Evolutionary conservation across 257 asterid species (phyloP).

Genomic region (Eustoma russellianum): DNA sequence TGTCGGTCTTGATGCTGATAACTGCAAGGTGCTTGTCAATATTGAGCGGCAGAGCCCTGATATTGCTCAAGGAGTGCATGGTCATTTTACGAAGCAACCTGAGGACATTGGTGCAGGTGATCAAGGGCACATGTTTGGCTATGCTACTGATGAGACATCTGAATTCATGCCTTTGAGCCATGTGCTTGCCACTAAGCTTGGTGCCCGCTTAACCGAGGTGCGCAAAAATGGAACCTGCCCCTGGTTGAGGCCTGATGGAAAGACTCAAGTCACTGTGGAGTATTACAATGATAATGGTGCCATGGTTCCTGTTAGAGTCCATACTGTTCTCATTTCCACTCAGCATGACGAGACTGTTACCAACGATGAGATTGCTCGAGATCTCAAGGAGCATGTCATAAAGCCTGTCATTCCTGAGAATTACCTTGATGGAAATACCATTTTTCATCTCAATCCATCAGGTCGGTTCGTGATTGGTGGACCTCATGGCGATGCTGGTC

Average conservation of each 20-base stretch:
- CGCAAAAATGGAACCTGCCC: constrained; percentile 42
- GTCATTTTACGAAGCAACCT: constrained; percentile 38
- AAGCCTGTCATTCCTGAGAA: constrained; percentile 49
- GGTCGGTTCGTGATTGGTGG: constrained; percentile 46
- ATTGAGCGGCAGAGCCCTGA: constrained; percentile 46
- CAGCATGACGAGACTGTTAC: constrained; percentile 49
- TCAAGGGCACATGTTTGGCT: constrained; percentile 46
- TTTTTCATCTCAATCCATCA: constrained; percentile 46
- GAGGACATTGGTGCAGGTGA: constrained; percentile 55
- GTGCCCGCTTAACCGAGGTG: constrained; percentile 42
- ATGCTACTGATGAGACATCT: constrained; percentile 50
- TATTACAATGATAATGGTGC: constrained; percentile 46
- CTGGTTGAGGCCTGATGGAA: constrained; percentile 51
- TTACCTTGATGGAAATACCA: constrained; percentile 42
- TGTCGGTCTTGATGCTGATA: constrained; percentile 43
- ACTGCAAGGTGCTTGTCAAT: constrained; percentile 39
- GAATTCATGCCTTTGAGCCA: constrained; percentile 51
- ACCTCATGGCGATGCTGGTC: constrained; percentile 50
- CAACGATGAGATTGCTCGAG: constrained; percentile 39
- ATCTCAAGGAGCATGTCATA: constrained; percentile 44
- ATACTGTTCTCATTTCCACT: constrained; percentile 46
- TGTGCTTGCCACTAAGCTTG: constrained; percentile 41
- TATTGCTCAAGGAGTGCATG: constrained; percentile 45
- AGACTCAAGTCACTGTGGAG: constrained; percentile 48
- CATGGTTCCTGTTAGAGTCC: constrained; percentile 37